Percentiles rank a stretch among this genome's conserved stretches.
Conservation (phyloP, 179 eudicot genomes). For the Corrigiola litoralis region DNA sequence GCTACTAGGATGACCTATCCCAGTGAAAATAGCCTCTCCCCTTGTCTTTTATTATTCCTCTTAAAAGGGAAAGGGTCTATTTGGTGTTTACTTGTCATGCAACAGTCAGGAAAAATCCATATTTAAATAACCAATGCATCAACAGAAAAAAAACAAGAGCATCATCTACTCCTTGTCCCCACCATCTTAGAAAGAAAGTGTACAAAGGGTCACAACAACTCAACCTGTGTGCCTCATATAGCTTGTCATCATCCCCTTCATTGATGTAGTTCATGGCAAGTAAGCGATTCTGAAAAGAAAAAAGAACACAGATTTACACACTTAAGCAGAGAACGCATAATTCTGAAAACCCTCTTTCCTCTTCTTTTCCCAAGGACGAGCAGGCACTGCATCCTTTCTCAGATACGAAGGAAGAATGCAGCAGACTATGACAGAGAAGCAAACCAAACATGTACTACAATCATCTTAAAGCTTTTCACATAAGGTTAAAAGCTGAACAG, state of each 20-base stretch:
- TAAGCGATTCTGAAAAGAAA: conserved; percentile 73
- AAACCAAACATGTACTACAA: not conserved
- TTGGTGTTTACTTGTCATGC: not conserved
- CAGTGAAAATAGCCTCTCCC: not conserved
- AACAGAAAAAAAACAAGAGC: not conserved
- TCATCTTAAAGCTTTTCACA: not conserved
- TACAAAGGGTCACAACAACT: conserved; percentile 13
- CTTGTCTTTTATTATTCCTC: not conserved
- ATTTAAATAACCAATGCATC: not conserved
- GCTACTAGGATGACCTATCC: no score
- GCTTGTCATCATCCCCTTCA: conserved; percentile 89
- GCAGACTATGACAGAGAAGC: not conserved
- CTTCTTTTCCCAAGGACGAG: not conserved
- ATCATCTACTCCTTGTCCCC: not conserved
- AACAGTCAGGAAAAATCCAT: not conserved
- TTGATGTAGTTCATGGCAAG: conserved; percentile 98
- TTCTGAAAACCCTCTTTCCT: not conserved
- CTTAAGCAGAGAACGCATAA: conserved; percentile 1
- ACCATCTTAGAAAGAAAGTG: conserved; percentile 1
- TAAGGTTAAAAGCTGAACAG: not conserved
- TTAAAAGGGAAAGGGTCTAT: not conserved
- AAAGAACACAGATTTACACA: not conserved
- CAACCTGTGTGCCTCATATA: conserved; percentile 95
- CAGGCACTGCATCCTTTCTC: not conserved
- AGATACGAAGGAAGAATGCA: not conserved